These are phyloP conservation scores for Populus pruinosa DNA, from an alignment of 345 rosid genomes.

Conservation along the genomic window DNA sequence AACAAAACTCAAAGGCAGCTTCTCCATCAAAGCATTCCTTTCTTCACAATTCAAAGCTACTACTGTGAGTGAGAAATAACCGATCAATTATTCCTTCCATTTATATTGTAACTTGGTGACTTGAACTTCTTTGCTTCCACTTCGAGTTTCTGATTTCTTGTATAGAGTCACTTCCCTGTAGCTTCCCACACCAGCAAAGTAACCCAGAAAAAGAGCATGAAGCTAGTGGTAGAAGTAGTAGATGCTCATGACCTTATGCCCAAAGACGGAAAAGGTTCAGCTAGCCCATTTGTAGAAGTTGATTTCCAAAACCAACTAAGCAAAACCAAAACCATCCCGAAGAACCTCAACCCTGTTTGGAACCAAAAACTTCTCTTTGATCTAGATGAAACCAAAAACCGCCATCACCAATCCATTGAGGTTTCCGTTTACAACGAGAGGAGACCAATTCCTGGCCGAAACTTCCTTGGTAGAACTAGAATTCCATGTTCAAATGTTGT, in stretches of 20 bases:
- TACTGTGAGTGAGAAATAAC: conserved; percentile 5
- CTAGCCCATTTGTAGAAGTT: conserved; percentile 47
- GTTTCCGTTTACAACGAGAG: conserved; percentile 46
- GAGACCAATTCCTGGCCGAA: conserved; percentile 40
- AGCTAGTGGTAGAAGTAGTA: conserved; percentile 44
- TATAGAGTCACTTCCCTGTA: conserved; percentile 22
- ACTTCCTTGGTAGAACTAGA: conserved; percentile 47
- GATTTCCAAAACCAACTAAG: conserved; percentile 46
- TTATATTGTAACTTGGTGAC: conserved; percentile 22
- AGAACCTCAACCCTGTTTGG: conserved; percentile 48
- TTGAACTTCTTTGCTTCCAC: conserved; percentile 55
- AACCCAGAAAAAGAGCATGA: conserved; percentile 30
- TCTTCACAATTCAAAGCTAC: conserved; percentile 27
- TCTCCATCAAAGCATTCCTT: conserved; percentile 59
- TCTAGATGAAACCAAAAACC: conserved; percentile 22
- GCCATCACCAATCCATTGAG: conserved; percentile 30
- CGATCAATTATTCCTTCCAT: conserved; percentile 17
- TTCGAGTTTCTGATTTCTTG: conserved; percentile 45
- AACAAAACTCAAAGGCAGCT: conserved; percentile 26
- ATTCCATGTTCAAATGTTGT: conserved; percentile 42
- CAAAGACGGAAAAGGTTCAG: conserved; percentile 52
- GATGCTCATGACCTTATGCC: conserved; percentile 59
- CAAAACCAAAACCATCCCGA: conserved; percentile 46
- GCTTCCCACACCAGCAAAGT: conserved; percentile 27
- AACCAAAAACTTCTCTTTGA: conserved; percentile 50